Evolutionary conservation across 306 rosid species (phyloP), one percentile per base, ranked within the genome.

Genomic region (Cicer bijugum): DNA sequence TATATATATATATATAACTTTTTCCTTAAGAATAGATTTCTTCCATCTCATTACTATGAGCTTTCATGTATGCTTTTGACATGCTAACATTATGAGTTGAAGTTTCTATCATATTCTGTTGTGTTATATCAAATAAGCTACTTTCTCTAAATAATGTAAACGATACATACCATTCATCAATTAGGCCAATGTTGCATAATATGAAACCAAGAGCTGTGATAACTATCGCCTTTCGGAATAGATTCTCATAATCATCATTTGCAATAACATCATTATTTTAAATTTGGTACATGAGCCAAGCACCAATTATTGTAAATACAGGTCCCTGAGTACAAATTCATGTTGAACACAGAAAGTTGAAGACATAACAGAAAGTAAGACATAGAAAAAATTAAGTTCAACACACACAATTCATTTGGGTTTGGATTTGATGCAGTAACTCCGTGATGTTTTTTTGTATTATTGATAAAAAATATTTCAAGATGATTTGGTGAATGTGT

Each of bases 301-400:
- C 98, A 80, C 98, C 96, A 67, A 93, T 86, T 79, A 93, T 75
- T 75, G 96, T 94, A 82, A 89, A 91, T 58, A 89, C 86, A 11
- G 98, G 96, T 69, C 92, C 92, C 98, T 90, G 86, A 46, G 43
- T 66, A 12, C 46, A 61, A 9, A 59, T 37, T 77, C 61, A 67
- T 59, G 57, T 68, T 47, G 67, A 46, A 80, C n/a, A 17, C 0
- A 43, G 20, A 39, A 55, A 61, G 11, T 12, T 67, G 60, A 39
- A 19, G 40, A 4, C 12, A 65, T 14, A 53, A 43, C 9, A 55
- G 6, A 66, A 23, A 76, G 4, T 43, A n/a, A 20, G 28, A 20
- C 28, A 20, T 0, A 1, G 28, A 1, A 64, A 20, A 23, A 44
- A 23, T 4, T 45, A 60, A 57, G 23, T 60, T 74, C 17, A n/a